Evolutionary conservation across 306 rosid genomes (phyloP), one percentile per base, ranked within the genome.

Genomic region (Chamaecrista fasciculata): DNA sequence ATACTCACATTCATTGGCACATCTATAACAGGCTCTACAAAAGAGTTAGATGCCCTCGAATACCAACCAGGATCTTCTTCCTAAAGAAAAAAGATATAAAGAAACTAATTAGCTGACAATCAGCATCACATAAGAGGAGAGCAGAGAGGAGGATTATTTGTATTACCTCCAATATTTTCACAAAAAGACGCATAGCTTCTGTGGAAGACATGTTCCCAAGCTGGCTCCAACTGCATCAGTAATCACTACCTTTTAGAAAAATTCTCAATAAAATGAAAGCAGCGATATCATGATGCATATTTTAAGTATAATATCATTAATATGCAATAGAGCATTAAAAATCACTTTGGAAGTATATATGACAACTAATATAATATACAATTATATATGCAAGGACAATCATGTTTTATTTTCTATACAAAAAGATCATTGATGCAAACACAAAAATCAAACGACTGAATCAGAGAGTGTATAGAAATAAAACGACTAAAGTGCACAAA

Each of bases 11-110:
- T 91, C 82, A 86, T 88, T 81, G 75, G 91, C 66, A 86, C 89
- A 70, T 89, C 96, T 73, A 87, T 70, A 12, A 89, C 76, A 81
- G 97, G 89, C 80, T 91, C 97, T 36, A 85, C 63, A 70, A 83
- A 65, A 61, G 85, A 85, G 79, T 79, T 80, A 46, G 97, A 91
- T 70, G 83, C 95, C 78, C 97, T 89, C 56, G 97, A 91, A 79
- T 91, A 89, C 97, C 97, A 89, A 61, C 97, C 86, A 61, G 97
- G 96, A 71, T 87, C 91, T 77, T 91, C 97, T 81, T 91, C 97
- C 97, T 91, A 70, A 58, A 47, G 37, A 71, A 58, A 61, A 24
- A 29, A 51, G 42, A 52, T n/a, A n/a, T n/a, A n/a, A 21, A 12
- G 66, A 47, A 73, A 71, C 20, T 5, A 70, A 75, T 78, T 24